phyloP scores from a whole-genome alignment of 2,329 filamentous ascomycete genomes.

The Colletotrichum melonis region DNA sequence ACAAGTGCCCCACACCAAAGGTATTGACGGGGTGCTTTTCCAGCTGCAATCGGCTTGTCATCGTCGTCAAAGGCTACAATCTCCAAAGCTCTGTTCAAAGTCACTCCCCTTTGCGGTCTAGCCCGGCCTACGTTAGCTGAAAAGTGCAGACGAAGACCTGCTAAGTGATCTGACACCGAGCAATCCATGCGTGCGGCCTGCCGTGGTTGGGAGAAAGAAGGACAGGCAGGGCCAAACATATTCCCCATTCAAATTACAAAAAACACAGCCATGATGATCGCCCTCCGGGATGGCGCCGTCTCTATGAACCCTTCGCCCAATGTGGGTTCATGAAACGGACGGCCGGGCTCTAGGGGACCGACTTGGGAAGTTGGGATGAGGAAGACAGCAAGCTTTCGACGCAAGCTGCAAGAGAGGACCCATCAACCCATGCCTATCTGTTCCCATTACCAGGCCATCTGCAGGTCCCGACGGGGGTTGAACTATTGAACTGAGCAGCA shows the following conservation, averaged over 20 bases:
- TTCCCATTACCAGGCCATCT: background rate
- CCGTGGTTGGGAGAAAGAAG: background rate
- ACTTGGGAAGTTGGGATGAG: slow-evolving; percentile 23
- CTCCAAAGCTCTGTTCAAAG: slow-evolving; percentile 8
- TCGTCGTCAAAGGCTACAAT: slow-evolving; percentile 17
- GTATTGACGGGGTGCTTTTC: slow-evolving; percentile 3
- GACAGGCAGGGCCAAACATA: background rate
- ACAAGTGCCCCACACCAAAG: slow-evolving; percentile 2
- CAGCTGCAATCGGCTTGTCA: background rate
- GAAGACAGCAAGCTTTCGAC: slow-evolving; percentile 18
- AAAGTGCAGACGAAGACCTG: background rate
- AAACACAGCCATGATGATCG: slow-evolving; percentile 31
- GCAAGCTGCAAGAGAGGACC: slow-evolving; percentile 24
- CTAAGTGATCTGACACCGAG: background rate
- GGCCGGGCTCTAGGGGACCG: background rate
- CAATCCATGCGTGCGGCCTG: background rate
- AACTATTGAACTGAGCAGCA: background rate
- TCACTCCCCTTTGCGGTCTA: slow-evolving; percentile 11
- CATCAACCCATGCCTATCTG: slow-evolving; percentile 9
- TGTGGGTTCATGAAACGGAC: slow-evolving; percentile 27
- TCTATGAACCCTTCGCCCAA: slow-evolving; percentile 20
- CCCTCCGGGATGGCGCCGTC: slow-evolving; percentile 29
- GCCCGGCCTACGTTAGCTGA: background rate
- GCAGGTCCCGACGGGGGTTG: background rate
- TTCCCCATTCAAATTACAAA: background rate